Percentiles rank a stretch among this genome's conserved stretches.
Conservation (phyloP, 805 yeast species). For the Kazachstania africana region DNA sequence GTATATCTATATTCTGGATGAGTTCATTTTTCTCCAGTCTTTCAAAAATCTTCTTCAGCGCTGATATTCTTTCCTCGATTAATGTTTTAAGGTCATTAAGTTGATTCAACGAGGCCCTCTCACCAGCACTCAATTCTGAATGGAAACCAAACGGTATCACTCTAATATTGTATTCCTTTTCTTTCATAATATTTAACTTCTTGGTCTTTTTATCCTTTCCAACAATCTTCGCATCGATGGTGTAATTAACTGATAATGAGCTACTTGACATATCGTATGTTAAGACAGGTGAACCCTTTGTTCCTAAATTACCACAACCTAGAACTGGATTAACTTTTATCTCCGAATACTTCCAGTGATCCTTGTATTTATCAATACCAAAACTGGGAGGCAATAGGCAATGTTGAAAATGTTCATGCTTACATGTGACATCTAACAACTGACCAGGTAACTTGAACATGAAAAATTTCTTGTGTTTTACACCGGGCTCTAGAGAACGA, state of each 20-base stretch:
- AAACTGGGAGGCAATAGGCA: conserved; percentile 32
- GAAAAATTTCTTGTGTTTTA: conserved; percentile 45
- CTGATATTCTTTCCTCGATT: conserved; percentile 18
- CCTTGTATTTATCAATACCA: conserved; percentile 27
- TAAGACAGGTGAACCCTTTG: conserved; percentile 42
- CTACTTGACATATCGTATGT: conserved; percentile 40
- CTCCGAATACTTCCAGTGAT: conserved; percentile 22
- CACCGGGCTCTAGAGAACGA: conserved; percentile 36
- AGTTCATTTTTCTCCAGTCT: conserved; percentile 15
- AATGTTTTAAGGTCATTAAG: conserved; percentile 13
- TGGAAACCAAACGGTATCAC: conserved; percentile 31
- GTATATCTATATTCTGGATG: conserved; percentile 17
- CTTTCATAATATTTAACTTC: conserved; percentile 24
- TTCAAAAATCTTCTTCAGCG: conserved; percentile 15
- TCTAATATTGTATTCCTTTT: conserved; percentile 28
- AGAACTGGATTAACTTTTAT: conserved; percentile 24
- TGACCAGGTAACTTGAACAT: conserved; percentile 46
- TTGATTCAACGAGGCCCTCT: conserved; percentile 13
- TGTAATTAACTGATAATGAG: conserved; percentile 36
- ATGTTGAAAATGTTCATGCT: conserved; percentile 32
- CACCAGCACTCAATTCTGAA: conserved; percentile 8
- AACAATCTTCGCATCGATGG: conserved; percentile 45
- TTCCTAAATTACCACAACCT: conserved; percentile 42
- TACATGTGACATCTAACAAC: conserved; percentile 41
- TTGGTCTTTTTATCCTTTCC: conserved; percentile 30